Percentiles rank a stretch among this genome's conserved stretches.
These are phyloP conservation scores for Selaginella tamariscina DNA, from an alignment of 75 land plant genomes.

Conservation along the genomic window DNA sequence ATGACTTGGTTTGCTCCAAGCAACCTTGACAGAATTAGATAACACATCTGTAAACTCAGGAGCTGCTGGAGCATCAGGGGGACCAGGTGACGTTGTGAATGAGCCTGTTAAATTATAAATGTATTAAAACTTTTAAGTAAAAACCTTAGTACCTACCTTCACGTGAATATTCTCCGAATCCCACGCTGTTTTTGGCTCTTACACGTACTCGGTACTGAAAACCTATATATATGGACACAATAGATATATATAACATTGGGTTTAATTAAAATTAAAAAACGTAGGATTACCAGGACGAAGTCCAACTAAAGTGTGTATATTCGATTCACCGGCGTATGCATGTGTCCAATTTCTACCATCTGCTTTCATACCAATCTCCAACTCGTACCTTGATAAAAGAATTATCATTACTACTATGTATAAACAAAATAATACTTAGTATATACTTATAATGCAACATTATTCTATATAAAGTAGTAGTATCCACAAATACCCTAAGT, in stretches of 20 bases:
- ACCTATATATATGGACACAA: neutral
- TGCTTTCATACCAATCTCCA: neutral
- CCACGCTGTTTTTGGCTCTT: neutral
- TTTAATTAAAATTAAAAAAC: too few species aligned
- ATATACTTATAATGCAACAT: too few species aligned
- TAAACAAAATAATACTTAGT: too few species aligned
- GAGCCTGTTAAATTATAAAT: conserved; percentile 5
- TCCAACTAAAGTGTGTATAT: neutral
- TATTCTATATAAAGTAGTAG: too few species aligned
- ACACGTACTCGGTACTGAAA: neutral
- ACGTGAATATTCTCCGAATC: neutral
- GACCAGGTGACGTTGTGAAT: conserved; percentile 18
- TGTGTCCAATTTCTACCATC: neutral
- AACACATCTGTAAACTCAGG: conserved; percentile 10
- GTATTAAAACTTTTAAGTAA: neutral
- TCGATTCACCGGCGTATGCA: neutral
- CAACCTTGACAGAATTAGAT: conserved; percentile 4
- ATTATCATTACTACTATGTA: neutral
- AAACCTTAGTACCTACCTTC: neutral
- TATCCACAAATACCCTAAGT: too few species aligned
- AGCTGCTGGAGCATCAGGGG: conserved; percentile 19
- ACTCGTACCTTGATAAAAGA: neutral
- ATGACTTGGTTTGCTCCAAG: conserved; percentile 16
- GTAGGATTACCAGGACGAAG: neutral
- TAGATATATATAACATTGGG: neutral